Conservation (phyloP, 306 rosid genomes). For the Rosa persica region DNA sequence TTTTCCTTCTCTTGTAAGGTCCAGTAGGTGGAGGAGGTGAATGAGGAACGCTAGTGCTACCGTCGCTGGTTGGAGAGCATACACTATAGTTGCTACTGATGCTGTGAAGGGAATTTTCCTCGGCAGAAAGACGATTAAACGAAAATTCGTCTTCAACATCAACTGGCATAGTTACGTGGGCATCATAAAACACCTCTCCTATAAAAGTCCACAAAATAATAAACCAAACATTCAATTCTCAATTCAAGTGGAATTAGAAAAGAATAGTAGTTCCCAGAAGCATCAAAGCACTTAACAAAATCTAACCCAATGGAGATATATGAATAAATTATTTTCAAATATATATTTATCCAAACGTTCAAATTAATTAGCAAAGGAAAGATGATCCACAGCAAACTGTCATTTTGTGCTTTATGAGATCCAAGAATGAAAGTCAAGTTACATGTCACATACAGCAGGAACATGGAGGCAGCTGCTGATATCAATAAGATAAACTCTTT, state of each 20-base stretch:
- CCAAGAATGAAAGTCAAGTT: neutral
- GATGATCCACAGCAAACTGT: neutral
- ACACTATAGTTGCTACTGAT: constrained; percentile 28
- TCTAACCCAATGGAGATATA: neutral
- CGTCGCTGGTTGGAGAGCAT: constrained; percentile 34
- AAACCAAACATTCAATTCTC: constrained; percentile 21
- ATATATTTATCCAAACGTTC: neutral
- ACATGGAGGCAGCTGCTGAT: neutral
- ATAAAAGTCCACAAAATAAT: constrained; percentile 29
- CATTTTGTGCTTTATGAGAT: neutral
- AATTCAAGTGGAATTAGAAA: constrained; percentile 23
- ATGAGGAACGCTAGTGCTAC: constrained; percentile 31
- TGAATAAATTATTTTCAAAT: neutral
- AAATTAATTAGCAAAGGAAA: neutral
- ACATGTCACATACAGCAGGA: neutral
- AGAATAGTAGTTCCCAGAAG: constrained; percentile 20
- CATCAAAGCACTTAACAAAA: constrained; percentile 21
- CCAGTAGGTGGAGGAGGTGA: constrained; percentile 79
- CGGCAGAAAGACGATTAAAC: constrained; percentile 27
- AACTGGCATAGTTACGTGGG: constrained; percentile 41
- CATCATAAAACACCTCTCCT: constrained; percentile 85
- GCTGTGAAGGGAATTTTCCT: constrained; percentile 37
- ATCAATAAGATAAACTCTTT: neutral
- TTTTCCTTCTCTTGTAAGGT: constrained; percentile 74
- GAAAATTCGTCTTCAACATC: constrained; percentile 39